These are phyloP conservation scores for Eimeria necatrix DNA, from an alignment of 169 alveolate genomes.

Conservation along the genomic window DNA sequence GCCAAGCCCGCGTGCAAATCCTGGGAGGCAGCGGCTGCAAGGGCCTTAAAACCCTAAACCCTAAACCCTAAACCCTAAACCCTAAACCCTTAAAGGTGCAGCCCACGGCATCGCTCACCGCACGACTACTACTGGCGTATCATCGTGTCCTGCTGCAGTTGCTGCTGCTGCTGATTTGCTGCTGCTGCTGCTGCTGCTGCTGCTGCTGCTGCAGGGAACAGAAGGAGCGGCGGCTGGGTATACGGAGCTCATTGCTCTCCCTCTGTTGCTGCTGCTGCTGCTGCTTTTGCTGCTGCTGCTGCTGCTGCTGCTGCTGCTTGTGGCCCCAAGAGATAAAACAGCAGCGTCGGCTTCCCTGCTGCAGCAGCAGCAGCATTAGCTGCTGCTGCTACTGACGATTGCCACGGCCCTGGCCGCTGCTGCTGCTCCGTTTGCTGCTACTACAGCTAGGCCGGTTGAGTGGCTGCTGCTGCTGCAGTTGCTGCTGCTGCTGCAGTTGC, in stretches of 20 bases:
- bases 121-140: constrained; percentile 20
- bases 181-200: constrained; percentile 25
- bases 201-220: constrained; percentile 21
- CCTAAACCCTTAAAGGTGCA: neutral
- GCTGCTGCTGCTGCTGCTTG: neutral
- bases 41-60: constrained; percentile 3
- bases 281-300: neutral
- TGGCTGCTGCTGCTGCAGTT: constrained; percentile 31
- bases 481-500: neutral
- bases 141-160: neutral
- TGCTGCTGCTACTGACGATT: constrained; percentile 21
- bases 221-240: constrained; percentile 5
- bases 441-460: neutral
- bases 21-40: neutral
- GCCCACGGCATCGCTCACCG: constrained; percentile 1
- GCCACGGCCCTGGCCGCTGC: neutral
- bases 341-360: no score
- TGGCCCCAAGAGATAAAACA: no score
- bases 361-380: constrained; percentile 2
- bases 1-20: neutral
- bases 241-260: constrained; percentile 40
- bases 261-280: constrained; percentile 37
- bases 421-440: neutral
- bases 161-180: neutral
- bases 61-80: constrained; percentile 7